These are phyloP conservation scores for Coelastrella sp. DNA, from an alignment of 139 green algal species.

Conservation along the genomic window DNA sequence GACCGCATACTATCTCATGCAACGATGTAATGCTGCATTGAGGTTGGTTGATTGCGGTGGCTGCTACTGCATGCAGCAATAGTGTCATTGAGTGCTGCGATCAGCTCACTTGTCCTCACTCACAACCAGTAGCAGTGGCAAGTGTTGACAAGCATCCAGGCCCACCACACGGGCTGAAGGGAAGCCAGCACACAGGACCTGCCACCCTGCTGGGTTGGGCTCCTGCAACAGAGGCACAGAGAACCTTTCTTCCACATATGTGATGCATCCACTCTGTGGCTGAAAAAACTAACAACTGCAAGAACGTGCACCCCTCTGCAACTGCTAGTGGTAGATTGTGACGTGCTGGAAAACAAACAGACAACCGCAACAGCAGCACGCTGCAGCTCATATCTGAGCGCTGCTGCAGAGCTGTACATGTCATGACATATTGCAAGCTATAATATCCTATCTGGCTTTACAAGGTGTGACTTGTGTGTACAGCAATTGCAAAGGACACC, in stretches of 20 bases:
- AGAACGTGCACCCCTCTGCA: too few relatives aligned
- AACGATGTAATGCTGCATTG: neutral
- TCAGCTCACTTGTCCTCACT: slow-evolving; percentile 28
- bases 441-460: too few relatives aligned
- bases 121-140: slow-evolving; percentile 44
- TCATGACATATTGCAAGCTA: too few relatives aligned
- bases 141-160: slow-evolving; percentile 21
- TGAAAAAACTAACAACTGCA: too few relatives aligned
- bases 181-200: slow-evolving; percentile 29
- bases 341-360: neutral
- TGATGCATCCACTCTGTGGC: too few relatives aligned
- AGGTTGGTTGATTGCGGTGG: too few relatives aligned
- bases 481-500: too few relatives aligned
- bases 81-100: too few relatives aligned
- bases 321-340: too few relatives aligned
- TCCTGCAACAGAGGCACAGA: neutral
- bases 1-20: slow-evolving; percentile 25
- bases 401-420: too few relatives aligned
- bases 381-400: too few relatives aligned
- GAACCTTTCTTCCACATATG: neutral
- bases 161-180: slow-evolving; percentile 26
- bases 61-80: too few relatives aligned
- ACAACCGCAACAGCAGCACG: neutral
- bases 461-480: neutral
- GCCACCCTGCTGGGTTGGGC: slow-evolving; percentile 26